phyloP scores from a whole-genome alignment of 2,329 filamentous ascomycete genomes.

The Exophiala sp. region DNA sequence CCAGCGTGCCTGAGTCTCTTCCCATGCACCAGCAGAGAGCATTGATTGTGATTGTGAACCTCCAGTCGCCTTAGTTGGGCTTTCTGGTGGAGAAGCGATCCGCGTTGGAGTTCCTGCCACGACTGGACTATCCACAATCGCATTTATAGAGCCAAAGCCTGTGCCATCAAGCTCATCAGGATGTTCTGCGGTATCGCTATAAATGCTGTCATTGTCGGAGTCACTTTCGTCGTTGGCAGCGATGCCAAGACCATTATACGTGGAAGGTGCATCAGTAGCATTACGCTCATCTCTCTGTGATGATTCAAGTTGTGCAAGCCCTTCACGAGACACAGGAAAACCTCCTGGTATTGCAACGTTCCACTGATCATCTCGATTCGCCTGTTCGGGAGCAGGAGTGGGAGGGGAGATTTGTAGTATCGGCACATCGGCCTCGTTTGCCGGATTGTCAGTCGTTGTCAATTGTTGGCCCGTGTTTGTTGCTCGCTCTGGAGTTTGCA shows the following conservation, averaged over 20 bases:
- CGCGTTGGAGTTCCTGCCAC: slow-evolving; percentile 2
- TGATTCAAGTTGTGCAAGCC: slow-evolving; percentile 1
- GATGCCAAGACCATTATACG: not conserved
- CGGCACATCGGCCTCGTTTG: slow-evolving; percentile 33
- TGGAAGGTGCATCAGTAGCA: not conserved
- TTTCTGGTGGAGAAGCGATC: slow-evolving; percentile 20
- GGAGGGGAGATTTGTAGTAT: slow-evolving; percentile 46
- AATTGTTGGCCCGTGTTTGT: slow-evolving; percentile 4
- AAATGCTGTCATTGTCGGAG: slow-evolving; percentile 40
- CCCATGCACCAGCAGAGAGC: slow-evolving; percentile 25
- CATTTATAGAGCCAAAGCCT: slow-evolving; percentile 50
- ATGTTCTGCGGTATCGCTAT: slow-evolving; percentile 40
- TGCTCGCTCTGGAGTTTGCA: not conserved
- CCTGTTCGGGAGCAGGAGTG: slow-evolving; percentile 44
- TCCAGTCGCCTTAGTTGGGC: slow-evolving; percentile 15
- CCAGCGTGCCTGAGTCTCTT: slow-evolving; percentile 31
- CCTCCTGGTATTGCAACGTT: slow-evolving; percentile 56
- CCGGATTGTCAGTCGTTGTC: not conserved
- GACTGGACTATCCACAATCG: slow-evolving; percentile 41
- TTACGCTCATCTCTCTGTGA: not conserved
- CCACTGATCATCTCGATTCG: slow-evolving; percentile 30
- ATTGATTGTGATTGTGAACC: slow-evolving; percentile 1
- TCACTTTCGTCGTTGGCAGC: slow-evolving; percentile 16
- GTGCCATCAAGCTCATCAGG: slow-evolving; percentile 35
- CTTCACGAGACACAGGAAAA: slow-evolving; percentile 45